A percentile compares a stretch with the other conserved stretches of the same genome.
Evolutionary conservation across 345 rosid species (phyloP).

Genomic region (Anastatica hierochuntica): DNA sequence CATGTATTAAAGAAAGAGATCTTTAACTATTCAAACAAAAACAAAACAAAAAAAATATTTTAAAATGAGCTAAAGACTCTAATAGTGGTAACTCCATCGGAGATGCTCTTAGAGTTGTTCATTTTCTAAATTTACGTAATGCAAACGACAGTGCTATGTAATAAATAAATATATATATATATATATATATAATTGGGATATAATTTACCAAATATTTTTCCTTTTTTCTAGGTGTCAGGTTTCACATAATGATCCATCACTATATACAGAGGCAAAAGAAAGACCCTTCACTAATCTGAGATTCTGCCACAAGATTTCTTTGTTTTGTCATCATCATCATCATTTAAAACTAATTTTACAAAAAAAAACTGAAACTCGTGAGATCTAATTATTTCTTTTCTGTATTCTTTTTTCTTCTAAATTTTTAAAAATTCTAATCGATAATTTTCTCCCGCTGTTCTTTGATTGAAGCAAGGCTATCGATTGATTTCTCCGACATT

Average conservation of each 20-base stretch:
- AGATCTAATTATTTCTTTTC: not conserved
- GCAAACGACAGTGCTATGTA: slow-evolving; percentile 17
- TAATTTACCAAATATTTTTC: not conserved
- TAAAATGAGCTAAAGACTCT: too few species aligned
- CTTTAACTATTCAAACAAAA: too few species aligned
- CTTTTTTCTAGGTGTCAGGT: slow-evolving; percentile 21
- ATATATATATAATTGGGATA: too few species aligned
- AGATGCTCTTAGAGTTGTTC: too few species aligned
- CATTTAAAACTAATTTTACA: not conserved
- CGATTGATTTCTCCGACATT: slow-evolving; percentile 23
- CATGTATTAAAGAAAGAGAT: too few species aligned
- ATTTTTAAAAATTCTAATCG: not conserved
- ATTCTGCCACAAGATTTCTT: slow-evolving; percentile 17
- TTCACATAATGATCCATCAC: slow-evolving; percentile 38
- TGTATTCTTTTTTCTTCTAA: too few species aligned
- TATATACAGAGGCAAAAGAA: slow-evolving; percentile 23
- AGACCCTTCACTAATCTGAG: slow-evolving; percentile 16
- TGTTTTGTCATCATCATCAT: slow-evolving; percentile 19
- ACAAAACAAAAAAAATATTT: too few species aligned
- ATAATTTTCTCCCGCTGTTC: slow-evolving; percentile 22
- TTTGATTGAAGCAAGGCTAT: slow-evolving; percentile 18
- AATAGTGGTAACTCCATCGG: too few species aligned
- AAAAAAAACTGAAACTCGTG: not conserved
- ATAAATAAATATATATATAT: slow-evolving; percentile 2
- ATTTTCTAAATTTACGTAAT: too few species aligned